These are phyloP conservation scores for Pleurotus pulmonarius DNA, from an alignment of 768 basidiomycete species.

Conservation along the genomic window DNA sequence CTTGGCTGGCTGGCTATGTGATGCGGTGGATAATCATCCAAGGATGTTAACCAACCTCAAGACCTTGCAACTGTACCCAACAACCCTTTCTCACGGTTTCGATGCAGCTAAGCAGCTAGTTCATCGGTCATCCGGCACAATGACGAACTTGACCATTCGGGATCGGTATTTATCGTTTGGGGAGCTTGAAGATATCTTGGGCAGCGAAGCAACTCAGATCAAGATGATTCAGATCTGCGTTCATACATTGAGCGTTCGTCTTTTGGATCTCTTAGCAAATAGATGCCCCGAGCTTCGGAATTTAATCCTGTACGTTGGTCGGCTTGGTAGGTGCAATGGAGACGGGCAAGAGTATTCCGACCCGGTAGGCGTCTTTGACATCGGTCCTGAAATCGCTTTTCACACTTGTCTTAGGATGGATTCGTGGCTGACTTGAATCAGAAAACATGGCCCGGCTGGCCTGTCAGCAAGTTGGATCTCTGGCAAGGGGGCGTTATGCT, in stretches of 20 bases:
- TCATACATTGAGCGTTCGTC: slow-evolving; percentile 22
- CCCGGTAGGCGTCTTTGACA: slow-evolving; percentile 6
- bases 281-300: slow-evolving; percentile 26
- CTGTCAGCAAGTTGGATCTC: slow-evolving; percentile 31
- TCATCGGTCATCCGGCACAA: slow-evolving; percentile 24
- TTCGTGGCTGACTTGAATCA: slow-evolving; percentile 21
- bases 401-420: slow-evolving; percentile 14
- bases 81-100: slow-evolving; percentile 27
- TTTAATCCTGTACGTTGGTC: slow-evolving; percentile 27
- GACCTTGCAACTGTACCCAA: slow-evolving; percentile 40
- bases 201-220: slow-evolving; percentile 17
- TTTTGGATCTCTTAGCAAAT: slow-evolving; percentile 30
- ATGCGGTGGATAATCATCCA: slow-evolving; percentile 20
- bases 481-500: slow-evolving; percentile 29
- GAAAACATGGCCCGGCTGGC: slow-evolving; percentile 29
- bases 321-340: slow-evolving; percentile 8
- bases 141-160: slow-evolving; percentile 31
- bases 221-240: slow-evolving; percentile 30
- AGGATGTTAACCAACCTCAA: slow-evolving; percentile 25
- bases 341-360: slow-evolving; percentile 11
- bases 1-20: slow-evolving; percentile 31
- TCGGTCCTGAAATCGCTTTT: background rate
- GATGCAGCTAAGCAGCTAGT: slow-evolving; percentile 29
- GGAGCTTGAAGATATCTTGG: slow-evolving; percentile 25
- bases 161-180: slow-evolving; percentile 34